These are phyloP conservation scores for Ganoderma resinaceum DNA, from an alignment of 1,284 basidiomycete genomes.

Conservation along the genomic window DNA sequence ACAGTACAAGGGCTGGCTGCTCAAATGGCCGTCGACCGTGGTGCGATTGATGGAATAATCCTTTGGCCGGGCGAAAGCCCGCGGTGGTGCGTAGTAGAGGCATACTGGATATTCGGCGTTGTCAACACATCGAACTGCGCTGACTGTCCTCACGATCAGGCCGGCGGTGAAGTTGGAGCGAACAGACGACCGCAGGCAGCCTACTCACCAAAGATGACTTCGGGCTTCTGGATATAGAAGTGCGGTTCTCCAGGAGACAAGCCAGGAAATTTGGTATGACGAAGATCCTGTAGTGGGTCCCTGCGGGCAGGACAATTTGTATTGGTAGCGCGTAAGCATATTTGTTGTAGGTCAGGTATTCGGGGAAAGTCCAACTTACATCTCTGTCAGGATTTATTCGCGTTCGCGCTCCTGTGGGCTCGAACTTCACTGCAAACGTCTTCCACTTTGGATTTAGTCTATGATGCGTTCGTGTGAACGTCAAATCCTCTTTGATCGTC, in stretches of 20 bases:
- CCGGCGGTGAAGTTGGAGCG: no score
- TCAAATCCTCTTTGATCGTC: slow-evolving; percentile 73
- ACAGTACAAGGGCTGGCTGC: no score
- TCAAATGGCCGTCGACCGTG: no score
- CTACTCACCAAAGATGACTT: slow-evolving; percentile 89
- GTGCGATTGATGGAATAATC: no score
- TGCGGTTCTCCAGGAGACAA: slow-evolving; percentile 63
- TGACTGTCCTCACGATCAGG: no score
- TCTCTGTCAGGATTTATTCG: slow-evolving; percentile 94
- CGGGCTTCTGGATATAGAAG: slow-evolving; percentile 74
- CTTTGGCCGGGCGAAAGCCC: no score
- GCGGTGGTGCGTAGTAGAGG: no score
- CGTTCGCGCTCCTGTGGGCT: slow-evolving; percentile 65
- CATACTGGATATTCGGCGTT: no score
- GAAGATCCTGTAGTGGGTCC: slow-evolving; percentile 78
- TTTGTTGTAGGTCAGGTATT: neutral
- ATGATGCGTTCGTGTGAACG: slow-evolving; percentile 76
- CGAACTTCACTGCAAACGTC: slow-evolving; percentile 70
- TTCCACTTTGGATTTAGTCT: slow-evolving; percentile 85
- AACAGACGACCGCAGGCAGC: no score
- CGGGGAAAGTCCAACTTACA: slow-evolving; percentile 50
- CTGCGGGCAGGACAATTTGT: slow-evolving; percentile 78
- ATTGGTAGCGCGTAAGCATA: neutral
- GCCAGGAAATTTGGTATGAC: slow-evolving; percentile 78
- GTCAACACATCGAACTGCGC: no score